Evolutionary conservation across 163 green algal genomes (phyloP).

Genomic region (Botryococcus braunii): DNA sequence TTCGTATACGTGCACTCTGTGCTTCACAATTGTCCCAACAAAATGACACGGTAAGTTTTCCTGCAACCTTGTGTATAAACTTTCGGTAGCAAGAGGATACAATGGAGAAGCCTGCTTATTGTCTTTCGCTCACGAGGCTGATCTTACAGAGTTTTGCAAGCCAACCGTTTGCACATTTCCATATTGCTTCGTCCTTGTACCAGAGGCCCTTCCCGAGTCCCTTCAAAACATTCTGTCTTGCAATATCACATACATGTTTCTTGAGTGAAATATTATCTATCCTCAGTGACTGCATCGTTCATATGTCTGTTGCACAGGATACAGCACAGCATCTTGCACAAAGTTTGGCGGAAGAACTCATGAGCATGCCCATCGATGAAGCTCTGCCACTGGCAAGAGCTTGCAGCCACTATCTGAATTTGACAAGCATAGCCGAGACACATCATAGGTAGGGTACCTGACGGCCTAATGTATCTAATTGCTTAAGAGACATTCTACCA

Average conservation of each 20-base stretch:
- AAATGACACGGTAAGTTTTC: conserved; percentile 36
- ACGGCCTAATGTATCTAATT: neutral
- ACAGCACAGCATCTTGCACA: conserved; percentile 44
- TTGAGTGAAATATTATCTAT: too few relatives aligned
- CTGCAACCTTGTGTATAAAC: neutral
- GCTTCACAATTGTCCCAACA: conserved; percentile 40
- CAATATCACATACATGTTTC: too few relatives aligned
- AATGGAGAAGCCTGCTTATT: neutral
- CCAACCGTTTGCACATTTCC: neutral
- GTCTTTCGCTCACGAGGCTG: too few relatives aligned
- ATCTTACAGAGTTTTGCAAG: too few relatives aligned
- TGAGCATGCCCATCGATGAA: conserved; percentile 68
- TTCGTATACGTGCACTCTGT: conserved; percentile 52
- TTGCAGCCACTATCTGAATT: conserved; percentile 82
- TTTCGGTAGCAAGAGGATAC: neutral
- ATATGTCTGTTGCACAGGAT: conserved; percentile 32
- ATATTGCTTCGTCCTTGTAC: neutral
- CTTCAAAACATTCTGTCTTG: neutral
- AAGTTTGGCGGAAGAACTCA: conserved; percentile 70
- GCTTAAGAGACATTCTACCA: too few relatives aligned
- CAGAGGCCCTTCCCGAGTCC: neutral
- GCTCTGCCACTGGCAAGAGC: conserved; percentile 68
- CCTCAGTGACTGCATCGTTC: too few relatives aligned
- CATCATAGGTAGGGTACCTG: conserved; percentile 57
- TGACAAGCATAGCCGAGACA: conserved; percentile 83